Base-by-base conservation (phyloP, 129 eudicot genomes). In the Oenanthe sinensis region DNA sequence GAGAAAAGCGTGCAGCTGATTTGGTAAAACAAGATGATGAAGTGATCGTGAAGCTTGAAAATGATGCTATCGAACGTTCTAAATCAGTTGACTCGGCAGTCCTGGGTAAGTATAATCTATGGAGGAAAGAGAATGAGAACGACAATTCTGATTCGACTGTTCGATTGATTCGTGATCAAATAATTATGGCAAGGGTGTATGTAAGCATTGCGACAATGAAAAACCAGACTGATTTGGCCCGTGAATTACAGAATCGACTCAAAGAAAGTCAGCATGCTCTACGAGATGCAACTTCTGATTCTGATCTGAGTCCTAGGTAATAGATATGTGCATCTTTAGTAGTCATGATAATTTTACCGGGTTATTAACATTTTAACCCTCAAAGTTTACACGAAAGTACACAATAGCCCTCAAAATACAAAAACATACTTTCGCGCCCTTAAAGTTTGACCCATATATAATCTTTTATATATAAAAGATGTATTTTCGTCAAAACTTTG, bases 41-140 rank as follows among this genome's bases (percentile, higher is more conserved):
- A 75, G 89, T 87, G 73, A 86, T 80, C 54, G 68, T 89, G 71
- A 96, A 90, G 88, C 99, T 96, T 80, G 99, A 96, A 86, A 96
- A 87, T 84, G 97, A 93, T 40, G 99, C 99, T 71, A 87, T 96
- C 77, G 91, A 90, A 63, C 95, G 96, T 81, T 96, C 99, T 60
- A 96, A 87, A 74, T 92, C 97, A 30, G 99, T 96, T 74, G 99
- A 96, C 88, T 88, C 99, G 36, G 96, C 99, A 22, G 88, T 96
- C 49, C 72, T 96, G 80, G 99, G 99, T 78, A 96, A 92, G 68
- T 95, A 96, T 83, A 95, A 95, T 75, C 87, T 96, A 79, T 96
- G 97, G 99, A 87, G 99, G 86, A 91, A 83, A 81, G 97, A 95
- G 77, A 87, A 74, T 50, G 98, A 95, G 58, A 91, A 87, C 75